Evolutionary conservation across 1,284 basidiomycete species (phyloP).

Genomic region (Austroboletus niveus): DNA sequence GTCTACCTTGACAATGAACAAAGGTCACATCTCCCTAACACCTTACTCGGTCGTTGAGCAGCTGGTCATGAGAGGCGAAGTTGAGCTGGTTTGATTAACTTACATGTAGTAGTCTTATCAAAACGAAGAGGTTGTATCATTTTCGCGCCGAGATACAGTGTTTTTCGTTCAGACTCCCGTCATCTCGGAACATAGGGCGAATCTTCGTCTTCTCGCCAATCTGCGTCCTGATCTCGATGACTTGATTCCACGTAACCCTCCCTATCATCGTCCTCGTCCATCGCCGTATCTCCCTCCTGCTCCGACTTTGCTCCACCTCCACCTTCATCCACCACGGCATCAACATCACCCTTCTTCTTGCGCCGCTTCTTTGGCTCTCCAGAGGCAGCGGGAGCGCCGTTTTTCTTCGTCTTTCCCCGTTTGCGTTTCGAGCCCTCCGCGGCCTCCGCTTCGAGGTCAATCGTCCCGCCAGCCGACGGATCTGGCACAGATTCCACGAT

Average conservation of each 20-base stretch:
- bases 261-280: constrained; percentile 39
- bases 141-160: constrained; percentile 6
- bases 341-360: constrained; percentile 40
- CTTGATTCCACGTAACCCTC: constrained; percentile 18
- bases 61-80: constrained; percentile 63
- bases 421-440: constrained; percentile 52
- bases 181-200: constrained; percentile 33
- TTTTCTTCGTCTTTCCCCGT: constrained; percentile 53
- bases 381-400: constrained; percentile 31
- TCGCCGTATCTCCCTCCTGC: constrained; percentile 30
- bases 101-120: constrained; percentile 18
- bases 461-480: constrained; percentile 77
- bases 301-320: constrained; percentile 30
- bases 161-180: constrained; percentile 9
- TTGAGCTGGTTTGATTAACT: constrained; percentile 60
- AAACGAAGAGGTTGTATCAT: constrained; percentile 10
- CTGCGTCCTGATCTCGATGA: constrained; percentile 25
- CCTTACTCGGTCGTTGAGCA: constrained; percentile 73
- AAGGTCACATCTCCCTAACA: constrained; percentile 67
- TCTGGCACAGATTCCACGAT: constrained; percentile 90
- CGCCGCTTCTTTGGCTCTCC: constrained; percentile 39
- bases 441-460: constrained; percentile 64
- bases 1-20: constrained; percentile 58
- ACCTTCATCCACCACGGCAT: constrained; percentile 31
- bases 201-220: constrained; percentile 31